phyloP scores from a whole-genome alignment of 73 alveolate species.

The Tetrahymena elliotti region DNA sequence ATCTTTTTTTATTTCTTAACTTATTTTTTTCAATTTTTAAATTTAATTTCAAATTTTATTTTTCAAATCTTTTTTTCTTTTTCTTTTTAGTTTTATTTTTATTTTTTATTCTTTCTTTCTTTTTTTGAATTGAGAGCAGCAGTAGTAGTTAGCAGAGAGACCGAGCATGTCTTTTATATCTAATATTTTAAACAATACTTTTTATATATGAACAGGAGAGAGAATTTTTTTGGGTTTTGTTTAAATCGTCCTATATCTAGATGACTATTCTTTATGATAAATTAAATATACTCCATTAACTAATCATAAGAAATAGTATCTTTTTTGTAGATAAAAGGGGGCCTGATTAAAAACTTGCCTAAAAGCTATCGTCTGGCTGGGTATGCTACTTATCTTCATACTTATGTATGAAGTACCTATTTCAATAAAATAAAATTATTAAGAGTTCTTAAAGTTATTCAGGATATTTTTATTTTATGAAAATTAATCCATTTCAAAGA shows the following conservation, averaged over 20 bases:
- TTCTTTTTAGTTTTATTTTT: background rate
- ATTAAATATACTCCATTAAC: background rate
- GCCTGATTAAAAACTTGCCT: background rate
- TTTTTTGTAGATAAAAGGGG: background rate
- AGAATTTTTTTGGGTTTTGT: background rate
- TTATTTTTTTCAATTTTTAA: background rate
- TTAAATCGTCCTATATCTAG: background rate
- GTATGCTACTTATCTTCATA: background rate
- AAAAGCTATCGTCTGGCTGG: background rate
- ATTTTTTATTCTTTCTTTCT: background rate
- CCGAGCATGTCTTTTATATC: background rate
- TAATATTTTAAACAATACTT: background rate
- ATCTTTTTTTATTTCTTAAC: background rate
- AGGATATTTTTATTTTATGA: background rate
- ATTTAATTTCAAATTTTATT: background rate
- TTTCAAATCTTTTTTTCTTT: background rate
- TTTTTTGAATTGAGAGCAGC: background rate
- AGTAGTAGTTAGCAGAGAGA: background rate
- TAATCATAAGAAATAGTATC: background rate
- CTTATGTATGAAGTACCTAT: background rate
- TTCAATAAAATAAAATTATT: background rate
- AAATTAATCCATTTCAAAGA: background rate
- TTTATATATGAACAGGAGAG: background rate
- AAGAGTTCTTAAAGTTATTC: background rate
- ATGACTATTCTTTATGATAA: background rate